Base-by-base conservation (phyloP, 2,329 filamentous ascomycete genomes). In the Penicillium fuscoglaucum region DNA sequence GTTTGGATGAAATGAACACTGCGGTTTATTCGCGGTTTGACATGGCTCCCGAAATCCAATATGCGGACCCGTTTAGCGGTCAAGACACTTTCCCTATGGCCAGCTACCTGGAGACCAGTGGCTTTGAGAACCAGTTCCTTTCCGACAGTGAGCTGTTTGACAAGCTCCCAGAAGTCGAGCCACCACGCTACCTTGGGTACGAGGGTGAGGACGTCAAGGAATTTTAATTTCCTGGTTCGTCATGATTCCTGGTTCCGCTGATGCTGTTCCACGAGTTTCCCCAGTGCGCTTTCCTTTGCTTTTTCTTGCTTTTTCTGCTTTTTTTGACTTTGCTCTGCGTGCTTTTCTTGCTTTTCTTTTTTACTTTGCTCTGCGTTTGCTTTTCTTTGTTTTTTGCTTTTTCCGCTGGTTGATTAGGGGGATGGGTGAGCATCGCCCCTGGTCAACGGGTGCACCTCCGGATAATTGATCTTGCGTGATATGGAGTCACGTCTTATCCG, bases 401-500 rank as follows among this genome's bases (percentile, higher is more conserved):
- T 47, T 6, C 3, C 9, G 49, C 21, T 28, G n/a, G 31, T 28
- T 54, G 41, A 29, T 24, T 1, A 24, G 24, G 5, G 13, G 41
- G 43, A 21, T 17, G 40, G 51, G 51, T 54, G 51, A 54, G 51
- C 37, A 19, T 31, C 13, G 12, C n/a, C n/a, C 21, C 15, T 10
- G 5, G 24, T 37, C 24, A 54, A 45, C 29, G 21, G 39, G 28
- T 17, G 19, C 13, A 43, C 33, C 29, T 52, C 28, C 50, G 39
- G 50, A 52, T 45, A 52, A 52, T 52, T 4, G 15, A 39, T 47
- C 9, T 29, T 54, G 29, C 51, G 24, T 47, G 51, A n/a, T 17
- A 54, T 54, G 51, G 51, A 54, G 51, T 47, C 41, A 47, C 17
- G 51, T 15, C 2, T 52, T 35, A 28, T 54, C 41, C n/a, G 21